phyloP scores from a whole-genome alignment of 73 alveolate genomes.

The Diophrys sp. region DNA sequence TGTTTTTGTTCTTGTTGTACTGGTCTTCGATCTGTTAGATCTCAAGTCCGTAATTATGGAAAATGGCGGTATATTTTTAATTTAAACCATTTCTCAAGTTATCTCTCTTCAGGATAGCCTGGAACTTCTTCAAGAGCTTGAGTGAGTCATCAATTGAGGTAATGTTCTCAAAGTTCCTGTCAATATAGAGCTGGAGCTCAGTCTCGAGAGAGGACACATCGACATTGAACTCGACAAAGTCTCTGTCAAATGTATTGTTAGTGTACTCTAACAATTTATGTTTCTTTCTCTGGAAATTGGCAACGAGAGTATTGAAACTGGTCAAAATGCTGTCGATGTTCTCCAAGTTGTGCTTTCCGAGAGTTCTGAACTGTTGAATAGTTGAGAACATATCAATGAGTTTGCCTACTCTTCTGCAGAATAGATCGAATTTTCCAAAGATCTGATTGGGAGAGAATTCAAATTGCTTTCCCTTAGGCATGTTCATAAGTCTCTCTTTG shows the following conservation, averaged over 20 bases:
- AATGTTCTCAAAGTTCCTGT: constrained; percentile 95
- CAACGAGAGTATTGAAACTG: constrained; percentile 89
- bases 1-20: constrained; percentile 78
- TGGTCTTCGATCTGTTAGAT: constrained; percentile 72
- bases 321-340: constrained; percentile 95
- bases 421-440: constrained; percentile 99
- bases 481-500: constrained; percentile 97
- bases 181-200: constrained; percentile 96
- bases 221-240: constrained; percentile 99
- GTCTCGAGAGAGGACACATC: constrained; percentile 97
- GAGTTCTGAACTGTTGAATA: constrained; percentile 95
- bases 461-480: constrained; percentile 99
- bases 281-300: constrained; percentile 92
- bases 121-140: constrained; percentile 95
- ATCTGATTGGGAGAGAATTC: constrained; percentile 99
- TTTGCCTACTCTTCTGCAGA: constrained; percentile 98
- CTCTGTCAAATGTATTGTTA: constrained; percentile 97
- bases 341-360: constrained; percentile 98
- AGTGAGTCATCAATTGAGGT: constrained; percentile 96
- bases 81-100: constrained; percentile 78
- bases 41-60: constrained; percentile 92
- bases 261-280: constrained; percentile 92
- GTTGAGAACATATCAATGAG: constrained; percentile 98
- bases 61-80: constrained; percentile 86
- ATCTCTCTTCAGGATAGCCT: constrained; percentile 96